Percentiles rank a stretch among this genome's conserved stretches.
Evolutionary conservation across 2,329 filamentous ascomycete species (phyloP).

Genomic region (Cryphonectria nitschkei): DNA sequence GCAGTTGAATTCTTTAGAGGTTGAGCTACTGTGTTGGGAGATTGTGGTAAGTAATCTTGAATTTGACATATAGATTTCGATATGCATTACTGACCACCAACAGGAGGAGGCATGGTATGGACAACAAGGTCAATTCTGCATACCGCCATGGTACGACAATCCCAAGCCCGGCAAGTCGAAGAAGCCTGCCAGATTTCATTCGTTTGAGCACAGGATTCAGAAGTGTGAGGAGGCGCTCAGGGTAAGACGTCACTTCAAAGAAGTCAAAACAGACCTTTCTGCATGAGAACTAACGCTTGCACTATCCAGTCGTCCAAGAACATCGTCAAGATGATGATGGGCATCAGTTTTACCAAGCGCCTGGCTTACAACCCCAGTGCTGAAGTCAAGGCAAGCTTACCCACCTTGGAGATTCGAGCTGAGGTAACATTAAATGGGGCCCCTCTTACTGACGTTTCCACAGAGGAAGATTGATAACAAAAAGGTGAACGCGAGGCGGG

Average conservation of each 20-base stretch:
- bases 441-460: background rate
- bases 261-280: too few relatives aligned
- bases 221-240: conserved; percentile 4
- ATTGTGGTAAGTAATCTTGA: background rate
- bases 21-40: background rate
- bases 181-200: background rate
- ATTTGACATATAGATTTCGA: background rate
- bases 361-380: conserved; percentile 1
- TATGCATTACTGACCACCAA: background rate
- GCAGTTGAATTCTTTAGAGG: background rate
- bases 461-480: conserved; percentile 8
- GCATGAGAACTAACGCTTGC: background rate
- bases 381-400: background rate
- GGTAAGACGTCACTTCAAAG: background rate
- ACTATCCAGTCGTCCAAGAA: background rate
- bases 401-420: too few relatives aligned
- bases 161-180: background rate
- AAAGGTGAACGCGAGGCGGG: background rate
- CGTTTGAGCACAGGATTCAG: background rate
- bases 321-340: conserved; percentile 3
- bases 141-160: background rate
- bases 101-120: conserved; percentile 1
- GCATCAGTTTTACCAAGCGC: background rate
- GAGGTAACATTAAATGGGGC: background rate
- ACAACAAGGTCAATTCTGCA: background rate